Conservation (phyloP, 2,329 filamentous ascomycete species). For the Colletotrichum noveboracense region DNA sequence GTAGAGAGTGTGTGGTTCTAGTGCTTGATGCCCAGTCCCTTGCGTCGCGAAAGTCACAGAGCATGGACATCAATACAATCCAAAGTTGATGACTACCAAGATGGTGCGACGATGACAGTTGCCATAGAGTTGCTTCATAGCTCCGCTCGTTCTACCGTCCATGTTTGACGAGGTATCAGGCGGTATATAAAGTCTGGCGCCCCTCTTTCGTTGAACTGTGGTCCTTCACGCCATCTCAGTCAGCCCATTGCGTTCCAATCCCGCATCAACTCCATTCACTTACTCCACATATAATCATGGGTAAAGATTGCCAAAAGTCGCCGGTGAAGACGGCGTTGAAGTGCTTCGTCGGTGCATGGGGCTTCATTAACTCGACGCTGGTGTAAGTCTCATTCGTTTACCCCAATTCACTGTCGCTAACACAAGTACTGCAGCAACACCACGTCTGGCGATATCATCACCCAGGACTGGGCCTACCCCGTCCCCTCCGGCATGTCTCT, state of each 20-base stretch:
- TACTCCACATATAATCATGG: not conserved
- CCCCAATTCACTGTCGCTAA: not conserved
- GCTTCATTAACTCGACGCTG: constrained; percentile 5
- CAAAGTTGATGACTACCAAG: not conserved
- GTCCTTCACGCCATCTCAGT: accelerated
- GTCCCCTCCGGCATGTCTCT: constrained; percentile 1
- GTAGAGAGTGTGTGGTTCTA: not conserved
- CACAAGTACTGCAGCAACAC: not conserved
- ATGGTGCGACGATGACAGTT: not conserved
- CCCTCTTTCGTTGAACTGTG: not conserved
- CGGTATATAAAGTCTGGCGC: not conserved
- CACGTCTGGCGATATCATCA: not conserved
- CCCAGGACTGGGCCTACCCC: constrained; percentile 2
- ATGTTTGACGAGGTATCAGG: not conserved
- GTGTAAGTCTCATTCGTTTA: not conserved
- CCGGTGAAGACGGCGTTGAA: not conserved
- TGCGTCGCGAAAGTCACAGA: not conserved
- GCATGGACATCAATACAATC: not conserved
- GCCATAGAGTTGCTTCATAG: not conserved
- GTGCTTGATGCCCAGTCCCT: not conserved
- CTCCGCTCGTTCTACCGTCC: not conserved
- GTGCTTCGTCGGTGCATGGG: not conserved
- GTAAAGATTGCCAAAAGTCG: not conserved
- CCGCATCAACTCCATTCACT: too few species aligned
- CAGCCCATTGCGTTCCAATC: not conserved